phyloP scores from a whole-genome alignment of 306 rosid genomes.

The Dryas drummondii region DNA sequence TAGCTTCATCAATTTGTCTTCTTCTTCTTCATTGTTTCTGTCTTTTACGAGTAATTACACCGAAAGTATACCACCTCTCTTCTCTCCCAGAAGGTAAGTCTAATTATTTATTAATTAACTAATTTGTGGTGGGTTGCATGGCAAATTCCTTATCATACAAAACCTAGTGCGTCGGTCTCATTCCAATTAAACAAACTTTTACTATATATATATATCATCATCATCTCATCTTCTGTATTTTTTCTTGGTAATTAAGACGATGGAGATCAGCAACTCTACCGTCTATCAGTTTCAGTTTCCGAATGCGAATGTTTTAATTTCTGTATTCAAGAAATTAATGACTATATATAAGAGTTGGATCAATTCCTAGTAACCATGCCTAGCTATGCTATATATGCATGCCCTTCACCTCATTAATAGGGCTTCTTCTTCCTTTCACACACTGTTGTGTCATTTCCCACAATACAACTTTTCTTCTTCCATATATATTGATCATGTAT shows the following conservation, averaged over 20 bases:
- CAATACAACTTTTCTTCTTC: too few species aligned
- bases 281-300: neutral
- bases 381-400: neutral
- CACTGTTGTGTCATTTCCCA: neutral
- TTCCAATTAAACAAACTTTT: neutral
- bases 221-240: neutral
- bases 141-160: constrained; percentile 1
- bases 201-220: too few species aligned
- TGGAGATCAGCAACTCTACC: neutral
- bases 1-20: constrained; percentile 11
- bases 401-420: neutral
- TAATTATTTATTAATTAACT: neutral
- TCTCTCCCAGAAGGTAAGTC: neutral
- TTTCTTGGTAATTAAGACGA: constrained; percentile 3
- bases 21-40: constrained; percentile 39
- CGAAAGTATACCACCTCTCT: neutral
- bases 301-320: neutral
- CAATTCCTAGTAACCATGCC: neutral
- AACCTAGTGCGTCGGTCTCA: constrained; percentile 7
- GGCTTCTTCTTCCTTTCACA: neutral
- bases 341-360: neutral
- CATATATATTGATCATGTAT: too few species aligned
- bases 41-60: constrained; percentile 28
- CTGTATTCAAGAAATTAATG: too few species aligned
- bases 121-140: constrained; percentile 8